A percentile compares a stretch with the other conserved stretches of the same genome.
phyloP scores from a whole-genome alignment of 495 filamentous ascomycete species.

The Talaromyces liani region DNA sequence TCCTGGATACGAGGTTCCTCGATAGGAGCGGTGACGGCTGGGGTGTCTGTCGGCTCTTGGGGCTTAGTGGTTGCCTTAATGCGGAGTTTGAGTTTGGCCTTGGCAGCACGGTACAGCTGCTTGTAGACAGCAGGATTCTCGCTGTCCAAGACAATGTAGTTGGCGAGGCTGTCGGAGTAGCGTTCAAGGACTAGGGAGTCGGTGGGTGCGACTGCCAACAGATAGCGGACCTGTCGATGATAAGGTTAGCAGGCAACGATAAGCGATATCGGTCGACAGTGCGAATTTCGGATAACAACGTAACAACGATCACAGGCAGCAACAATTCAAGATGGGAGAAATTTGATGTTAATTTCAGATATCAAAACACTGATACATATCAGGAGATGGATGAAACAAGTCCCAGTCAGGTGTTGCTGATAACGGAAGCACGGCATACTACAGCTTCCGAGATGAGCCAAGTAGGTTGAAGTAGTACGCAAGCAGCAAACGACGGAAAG shows the following conservation, averaged over 20 bases:
- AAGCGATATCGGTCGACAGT: neutral
- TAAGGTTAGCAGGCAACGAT: conserved; percentile 10
- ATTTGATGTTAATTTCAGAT: neutral
- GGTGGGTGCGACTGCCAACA: conserved; percentile 63
- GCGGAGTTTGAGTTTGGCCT: conserved; percentile 96
- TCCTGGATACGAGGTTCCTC: neutral
- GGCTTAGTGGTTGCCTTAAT: conserved; percentile 57
- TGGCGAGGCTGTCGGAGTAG: conserved; percentile 86
- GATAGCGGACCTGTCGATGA: conserved; percentile 57
- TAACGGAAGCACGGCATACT: conserved; percentile 1
- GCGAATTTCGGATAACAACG: neutral
- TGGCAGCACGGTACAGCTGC: conserved; percentile 92
- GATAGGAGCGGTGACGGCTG: conserved; percentile 7
- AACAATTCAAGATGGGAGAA: neutral
- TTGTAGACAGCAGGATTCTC: conserved; percentile 83
- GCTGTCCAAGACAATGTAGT: conserved; percentile 72
- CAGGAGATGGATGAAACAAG: neutral
- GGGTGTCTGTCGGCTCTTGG: conserved; percentile 4
- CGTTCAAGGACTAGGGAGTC: conserved; percentile 76
- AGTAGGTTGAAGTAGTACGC: neutral
- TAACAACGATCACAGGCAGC: neutral
- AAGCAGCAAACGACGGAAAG: neutral
- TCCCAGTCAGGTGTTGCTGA: neutral
- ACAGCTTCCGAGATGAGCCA: neutral
- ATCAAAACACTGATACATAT: neutral